phyloP scores from a whole-genome alignment of 306 rosid genomes.

The Gastrolobium villosum region DNA sequence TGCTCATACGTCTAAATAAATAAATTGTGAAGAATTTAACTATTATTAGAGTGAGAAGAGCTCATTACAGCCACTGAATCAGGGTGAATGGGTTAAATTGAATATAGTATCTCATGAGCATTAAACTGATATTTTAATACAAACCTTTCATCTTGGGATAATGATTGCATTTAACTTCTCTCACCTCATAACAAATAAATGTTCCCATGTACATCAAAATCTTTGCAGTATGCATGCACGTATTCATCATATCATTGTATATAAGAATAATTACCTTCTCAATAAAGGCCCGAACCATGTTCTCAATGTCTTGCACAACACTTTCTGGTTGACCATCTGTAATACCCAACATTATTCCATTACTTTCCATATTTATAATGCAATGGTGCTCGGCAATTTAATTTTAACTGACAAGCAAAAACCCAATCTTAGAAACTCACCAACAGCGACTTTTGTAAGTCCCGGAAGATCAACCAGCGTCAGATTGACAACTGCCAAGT shows the following conservation, averaged over 20 bases:
- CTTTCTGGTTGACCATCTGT: slow-evolving; percentile 95
- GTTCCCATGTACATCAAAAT: slow-evolving; percentile 9
- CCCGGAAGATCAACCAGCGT: slow-evolving; percentile 99
- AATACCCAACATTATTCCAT: slow-evolving; percentile 41
- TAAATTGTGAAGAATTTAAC: background rate
- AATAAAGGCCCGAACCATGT: slow-evolving; percentile 88
- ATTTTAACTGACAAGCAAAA: slow-evolving; percentile 23
- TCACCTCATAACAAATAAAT: slow-evolving; percentile 15
- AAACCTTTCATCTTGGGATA: slow-evolving; percentile 12
- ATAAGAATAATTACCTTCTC: slow-evolving; percentile 75
- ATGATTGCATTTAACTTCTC: slow-evolving; percentile 10
- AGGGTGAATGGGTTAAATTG: slow-evolving; percentile 34
- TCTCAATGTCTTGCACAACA: slow-evolving; percentile 92
- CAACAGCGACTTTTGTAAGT: slow-evolving; percentile 96
- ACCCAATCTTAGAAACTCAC: slow-evolving; percentile 62
- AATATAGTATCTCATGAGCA: slow-evolving; percentile 29
- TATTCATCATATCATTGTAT: slow-evolving; percentile 20
- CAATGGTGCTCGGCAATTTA: slow-evolving; percentile 15
- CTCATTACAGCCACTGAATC: slow-evolving; percentile 15
- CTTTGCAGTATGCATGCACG: background rate
- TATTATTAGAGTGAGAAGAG: slow-evolving; percentile 2
- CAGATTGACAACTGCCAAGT: slow-evolving; percentile 93
- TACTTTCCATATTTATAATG: slow-evolving; percentile 22
- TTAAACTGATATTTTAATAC: slow-evolving; percentile 28
- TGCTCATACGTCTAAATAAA: slow-evolving; percentile 11